These are phyloP conservation scores for Physocladia obscura DNA, from an alignment of 192 early-diverging fungal species.

Conservation along the genomic window DNA sequence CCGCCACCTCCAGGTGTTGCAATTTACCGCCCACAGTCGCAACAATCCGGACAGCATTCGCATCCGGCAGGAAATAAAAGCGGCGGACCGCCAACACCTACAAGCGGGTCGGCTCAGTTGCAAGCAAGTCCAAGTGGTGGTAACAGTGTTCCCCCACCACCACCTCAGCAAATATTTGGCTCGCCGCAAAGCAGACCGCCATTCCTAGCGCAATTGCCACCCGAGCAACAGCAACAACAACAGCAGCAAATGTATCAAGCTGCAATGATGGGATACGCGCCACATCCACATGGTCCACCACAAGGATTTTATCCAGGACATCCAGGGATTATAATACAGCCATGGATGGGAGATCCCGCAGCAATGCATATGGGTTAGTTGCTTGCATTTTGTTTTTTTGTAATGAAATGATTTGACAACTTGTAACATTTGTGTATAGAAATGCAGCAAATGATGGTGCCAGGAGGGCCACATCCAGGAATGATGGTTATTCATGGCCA, in stretches of 20 bases:
- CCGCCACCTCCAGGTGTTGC: neutral
- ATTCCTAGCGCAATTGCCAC: neutral
- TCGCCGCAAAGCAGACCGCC: conserved; percentile 10
- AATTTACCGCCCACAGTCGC: neutral
- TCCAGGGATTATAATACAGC: conserved; percentile 6
- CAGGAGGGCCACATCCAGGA: neutral
- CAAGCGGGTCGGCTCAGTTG: neutral
- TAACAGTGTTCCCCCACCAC: neutral
- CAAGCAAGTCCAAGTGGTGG: neutral
- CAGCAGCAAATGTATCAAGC: conserved; percentile 5
- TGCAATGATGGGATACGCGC: conserved; percentile 9
- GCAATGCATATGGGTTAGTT: conserved; percentile 27
- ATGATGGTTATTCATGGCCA: neutral
- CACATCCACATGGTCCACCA: neutral
- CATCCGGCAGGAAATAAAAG: neutral
- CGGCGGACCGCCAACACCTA: conserved; percentile 20
- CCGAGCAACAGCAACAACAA: neutral
- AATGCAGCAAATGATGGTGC: conserved; percentile 25
- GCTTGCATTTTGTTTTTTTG: neutral
- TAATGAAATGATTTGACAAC: neutral
- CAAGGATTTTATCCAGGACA: conserved; percentile 19
- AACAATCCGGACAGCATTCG: neutral
- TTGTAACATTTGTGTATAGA: neutral
- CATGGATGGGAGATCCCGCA: conserved; percentile 2
- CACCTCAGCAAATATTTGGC: neutral